Base-by-base conservation (phyloP, 75 land plant genomes). In the Chamaecyparis obtusa region DNA sequence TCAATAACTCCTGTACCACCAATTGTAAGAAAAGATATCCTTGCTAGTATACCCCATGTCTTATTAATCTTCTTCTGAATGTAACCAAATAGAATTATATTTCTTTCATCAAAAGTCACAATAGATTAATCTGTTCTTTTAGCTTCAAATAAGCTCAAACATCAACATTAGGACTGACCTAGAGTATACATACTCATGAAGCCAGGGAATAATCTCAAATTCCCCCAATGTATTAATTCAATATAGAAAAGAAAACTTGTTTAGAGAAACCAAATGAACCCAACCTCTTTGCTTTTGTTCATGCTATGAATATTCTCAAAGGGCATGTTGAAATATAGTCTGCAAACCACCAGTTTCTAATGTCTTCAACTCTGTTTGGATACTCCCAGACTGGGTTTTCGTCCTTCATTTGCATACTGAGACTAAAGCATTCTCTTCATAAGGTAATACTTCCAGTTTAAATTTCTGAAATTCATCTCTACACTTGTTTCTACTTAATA, bases 281-380 rank as follows among this genome's bases (percentile, higher is more conserved):
- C 96, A 37, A 91, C 91, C 87, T 95, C 96, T 86, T 94, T 95
- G 88, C 96, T 95, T 94, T 96, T 96, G 86, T 96, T 96, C 97
- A 95, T 94, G 86, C 83, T 91, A 30, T 85, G 84, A 54, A 95
- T 55, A 33, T 55, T 57, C 80, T 83, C 83, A 21, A 37, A 82
- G 36, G 86, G 55, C 35, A 76, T 75, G 36, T 74, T 79, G 19
- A 94, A 74, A 92, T 16, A 10, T 84, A 0, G 78, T 96, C 95
- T 3, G 76, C 94, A 85, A 88, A 95, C 96, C 94, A 93, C 91
- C 92, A 95, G 11, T 60, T 86, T 14, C 88, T 95, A 30, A 96
- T 89, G 64, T 94, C 94, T 24, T 88, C 87, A 86, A 96, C 83
- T 88, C 86, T 91, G 3, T 92, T 91, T 60, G 56, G 83, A 32